Evolutionary conservation across 352 stramenopile genomes (phyloP), one percentile per base, ranked within the genome.

Genomic region (Peronospora destructor): DNA sequence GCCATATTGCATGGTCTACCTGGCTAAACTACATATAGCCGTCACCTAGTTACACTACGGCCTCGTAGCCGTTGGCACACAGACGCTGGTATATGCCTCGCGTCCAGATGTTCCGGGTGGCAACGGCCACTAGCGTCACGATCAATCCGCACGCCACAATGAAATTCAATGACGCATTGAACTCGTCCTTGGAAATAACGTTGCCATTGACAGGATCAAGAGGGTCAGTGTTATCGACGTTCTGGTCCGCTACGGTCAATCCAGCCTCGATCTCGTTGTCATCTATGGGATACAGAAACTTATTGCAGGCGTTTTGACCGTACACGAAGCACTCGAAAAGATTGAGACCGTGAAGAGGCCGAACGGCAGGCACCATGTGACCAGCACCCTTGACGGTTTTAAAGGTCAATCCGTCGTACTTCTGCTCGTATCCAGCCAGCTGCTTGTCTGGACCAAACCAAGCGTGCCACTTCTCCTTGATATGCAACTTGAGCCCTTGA

Each of bases 371-470:
- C 40, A 96, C 89, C 77, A 96, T 93, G 65, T 97, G 88, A 1
- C 91, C 91, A 12, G 85, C 84, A 12, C 87, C 90, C 51, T 95
- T 91, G 57, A 97, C 90, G 0, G 89, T 97, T 48, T 95, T 73
- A 71, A 95, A 97, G 4, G 72, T 82, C 12, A 97, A 44, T 3
- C 77, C 82, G 1, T 94, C 61, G 60, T 85, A 97, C 55, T 87
- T 78, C 45, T 94, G 76, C 14, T 89, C 68, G 60, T 95, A 90
- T 12, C 88, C 88, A 7, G 73, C 88, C 53, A 96, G 71, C 59
- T 97, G 88, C 49, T 67, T 49, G 58, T 87, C 79, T 0, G 76
- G 74, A 14, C 76, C 76, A 41, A 87, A 87, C 79, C 79, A 90
- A 11, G 79, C 72, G 26, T 52, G 52, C 79, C 79, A 90, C 45